phyloP scores from a whole-genome alignment of 148 eudicot genomes.

The Vaccinium darrowii region DNA sequence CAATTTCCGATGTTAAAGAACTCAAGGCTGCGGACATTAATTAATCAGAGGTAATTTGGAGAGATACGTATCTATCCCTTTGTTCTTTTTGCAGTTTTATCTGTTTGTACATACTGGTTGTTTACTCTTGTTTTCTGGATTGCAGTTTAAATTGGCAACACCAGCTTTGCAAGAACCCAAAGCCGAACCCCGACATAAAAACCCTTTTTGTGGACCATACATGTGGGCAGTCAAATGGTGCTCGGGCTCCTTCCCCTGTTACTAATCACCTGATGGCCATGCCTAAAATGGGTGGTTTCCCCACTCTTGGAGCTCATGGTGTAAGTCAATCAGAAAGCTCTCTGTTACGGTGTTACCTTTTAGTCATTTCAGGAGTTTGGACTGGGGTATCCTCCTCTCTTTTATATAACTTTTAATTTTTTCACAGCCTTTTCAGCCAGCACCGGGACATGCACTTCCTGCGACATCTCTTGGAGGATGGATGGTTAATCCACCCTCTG shows the following conservation, averaged over 20 bases:
- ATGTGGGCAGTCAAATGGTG: conserved; percentile 73
- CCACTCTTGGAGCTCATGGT: conserved; percentile 53
- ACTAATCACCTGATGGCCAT: conserved; percentile 25
- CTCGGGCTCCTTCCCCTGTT: conserved; percentile 62
- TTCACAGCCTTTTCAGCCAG: conserved; percentile 48
- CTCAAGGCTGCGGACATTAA: conserved; percentile 67
- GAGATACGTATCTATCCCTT: neutral
- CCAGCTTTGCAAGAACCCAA: conserved; percentile 70
- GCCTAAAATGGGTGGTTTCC: conserved; percentile 27
- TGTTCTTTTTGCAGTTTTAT: neutral
- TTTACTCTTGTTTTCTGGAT: neutral
- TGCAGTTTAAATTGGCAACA: conserved; percentile 96
- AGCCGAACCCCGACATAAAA: conserved; percentile 72
- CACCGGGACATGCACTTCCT: conserved; percentile 36
- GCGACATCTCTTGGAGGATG: conserved; percentile 52
- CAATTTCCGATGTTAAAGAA: conserved; percentile 67
- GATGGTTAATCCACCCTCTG: conserved; percentile 49
- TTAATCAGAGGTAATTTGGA: conserved; percentile 66
- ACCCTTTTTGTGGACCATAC: conserved; percentile 80
- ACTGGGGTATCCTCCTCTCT: neutral
- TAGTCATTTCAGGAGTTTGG: neutral
- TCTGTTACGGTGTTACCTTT: neutral
- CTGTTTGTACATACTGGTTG: neutral
- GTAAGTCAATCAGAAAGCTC: conserved; percentile 35
- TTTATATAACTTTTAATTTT: neutral